Conservation (phyloP, 108 stramenopile genomes). For the Skeletonema tropicum region DNA sequence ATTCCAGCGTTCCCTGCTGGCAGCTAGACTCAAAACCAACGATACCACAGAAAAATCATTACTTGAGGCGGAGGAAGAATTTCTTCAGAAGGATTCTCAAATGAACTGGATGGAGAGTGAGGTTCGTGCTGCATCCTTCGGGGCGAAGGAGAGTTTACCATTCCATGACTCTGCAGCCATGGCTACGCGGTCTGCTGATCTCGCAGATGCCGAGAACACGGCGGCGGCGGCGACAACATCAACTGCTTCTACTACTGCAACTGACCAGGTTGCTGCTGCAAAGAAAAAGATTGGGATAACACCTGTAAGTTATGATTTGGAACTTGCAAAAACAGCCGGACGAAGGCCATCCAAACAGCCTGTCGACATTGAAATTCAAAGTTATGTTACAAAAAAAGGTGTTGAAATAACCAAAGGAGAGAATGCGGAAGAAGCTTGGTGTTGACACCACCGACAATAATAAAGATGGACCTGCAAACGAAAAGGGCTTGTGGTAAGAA, state of each 20-base stretch:
- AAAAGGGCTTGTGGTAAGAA: background rate
- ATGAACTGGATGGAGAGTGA: slow-evolving; percentile 42
- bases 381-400: slow-evolving; percentile 28
- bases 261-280: background rate
- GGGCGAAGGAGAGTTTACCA: slow-evolving; percentile 18
- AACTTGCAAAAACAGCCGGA: background rate
- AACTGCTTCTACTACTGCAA: background rate
- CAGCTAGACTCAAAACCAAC: slow-evolving; percentile 8
- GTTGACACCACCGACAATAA: background rate
- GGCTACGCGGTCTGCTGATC: background rate
- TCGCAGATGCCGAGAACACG: slow-evolving; percentile 1
- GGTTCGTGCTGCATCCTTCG: slow-evolving; percentile 23
- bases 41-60: background rate
- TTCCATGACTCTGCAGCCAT: slow-evolving; percentile 11
- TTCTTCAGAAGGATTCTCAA: background rate
- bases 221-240: too few relatives aligned
- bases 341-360: background rate
- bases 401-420: slow-evolving; percentile 25
- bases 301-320: background rate
- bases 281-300: background rate
- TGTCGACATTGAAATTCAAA: slow-evolving; percentile 23
- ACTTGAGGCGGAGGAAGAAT: background rate
- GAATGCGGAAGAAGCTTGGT: slow-evolving; percentile 13
- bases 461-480: background rate
- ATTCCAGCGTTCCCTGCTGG: slow-evolving; percentile 18